phyloP scores from a whole-genome alignment of 352 stramenopile genomes.

The Phytophthora aleatoria region DNA sequence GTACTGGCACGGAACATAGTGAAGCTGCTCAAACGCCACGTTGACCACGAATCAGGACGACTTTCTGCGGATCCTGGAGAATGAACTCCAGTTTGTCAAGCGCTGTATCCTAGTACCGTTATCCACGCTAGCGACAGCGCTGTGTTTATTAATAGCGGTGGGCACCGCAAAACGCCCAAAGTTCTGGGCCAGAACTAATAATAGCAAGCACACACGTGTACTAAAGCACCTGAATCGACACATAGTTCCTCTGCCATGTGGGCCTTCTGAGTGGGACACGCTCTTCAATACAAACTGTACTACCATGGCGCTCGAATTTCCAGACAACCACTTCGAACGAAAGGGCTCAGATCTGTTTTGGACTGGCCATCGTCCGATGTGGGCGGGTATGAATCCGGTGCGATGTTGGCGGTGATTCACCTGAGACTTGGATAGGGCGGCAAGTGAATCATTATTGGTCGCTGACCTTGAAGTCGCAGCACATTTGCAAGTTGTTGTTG shows the following conservation, averaged over 20 bases:
- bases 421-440: neutral
- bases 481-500: neutral
- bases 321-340: constrained; percentile 8
- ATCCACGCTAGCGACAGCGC: neutral
- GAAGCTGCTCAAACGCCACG: constrained; percentile 4
- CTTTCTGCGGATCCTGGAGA: constrained; percentile 6
- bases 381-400: neutral
- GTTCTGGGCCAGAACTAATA: neutral
- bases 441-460: neutral
- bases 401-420: constrained; percentile 1
- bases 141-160: neutral
- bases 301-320: constrained; percentile 3
- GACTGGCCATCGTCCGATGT: constrained; percentile 1
- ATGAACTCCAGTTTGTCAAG: constrained; percentile 2
- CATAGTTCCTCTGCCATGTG: constrained; percentile 1
- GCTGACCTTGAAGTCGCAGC: neutral
- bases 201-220: neutral
- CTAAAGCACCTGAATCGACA: neutral
- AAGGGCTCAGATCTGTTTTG: constrained; percentile 8
- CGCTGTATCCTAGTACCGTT: neutral
- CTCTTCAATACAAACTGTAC: neutral
- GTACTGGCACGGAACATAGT: neutral
- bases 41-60: constrained; percentile 6
- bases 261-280: constrained; percentile 1
- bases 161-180: neutral